These are phyloP conservation scores for Crucihimalaya himalaica DNA, from an alignment of 345 rosid genomes.

Conservation along the genomic window DNA sequence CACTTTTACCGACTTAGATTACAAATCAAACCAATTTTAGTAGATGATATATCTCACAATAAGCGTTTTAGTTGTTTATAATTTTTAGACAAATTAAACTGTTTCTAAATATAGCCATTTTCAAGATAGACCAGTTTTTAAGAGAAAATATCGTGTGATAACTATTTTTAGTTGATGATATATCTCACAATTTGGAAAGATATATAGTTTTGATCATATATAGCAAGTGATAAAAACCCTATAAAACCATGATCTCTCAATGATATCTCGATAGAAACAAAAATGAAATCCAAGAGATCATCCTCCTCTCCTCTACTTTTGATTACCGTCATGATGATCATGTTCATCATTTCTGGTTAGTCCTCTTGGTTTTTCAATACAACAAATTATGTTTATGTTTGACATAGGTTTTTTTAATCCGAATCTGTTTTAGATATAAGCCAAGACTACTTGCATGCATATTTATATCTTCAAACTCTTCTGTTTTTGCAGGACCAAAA, in stretches of 20 bases:
- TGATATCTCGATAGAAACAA: too few relatives aligned
- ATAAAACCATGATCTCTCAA: background rate
- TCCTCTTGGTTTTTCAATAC: background rate
- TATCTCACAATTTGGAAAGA: too few relatives aligned
- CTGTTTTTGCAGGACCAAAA: background rate
- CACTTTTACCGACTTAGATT: too few relatives aligned
- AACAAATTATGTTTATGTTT: too few relatives aligned
- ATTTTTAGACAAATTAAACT: too few relatives aligned
- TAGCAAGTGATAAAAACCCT: too few relatives aligned
- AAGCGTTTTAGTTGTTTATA: too few relatives aligned
- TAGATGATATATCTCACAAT: too few relatives aligned
- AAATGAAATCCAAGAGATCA: conserved; percentile 20
- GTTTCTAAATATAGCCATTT: too few relatives aligned
- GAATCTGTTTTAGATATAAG: background rate
- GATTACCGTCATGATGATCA: conserved; percentile 3
- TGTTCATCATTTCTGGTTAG: conserved; percentile 24
- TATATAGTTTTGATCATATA: too few relatives aligned
- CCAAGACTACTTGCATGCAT: background rate
- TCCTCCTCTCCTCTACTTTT: background rate
- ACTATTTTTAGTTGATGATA: background rate
- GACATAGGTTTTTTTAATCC: background rate
- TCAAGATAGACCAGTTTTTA: background rate
- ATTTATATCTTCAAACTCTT: background rate
- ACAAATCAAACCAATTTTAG: too few relatives aligned
- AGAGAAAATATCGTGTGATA: background rate